Conservation (phyloP, 345 rosid genomes). For the Citrus sp. region DNA sequence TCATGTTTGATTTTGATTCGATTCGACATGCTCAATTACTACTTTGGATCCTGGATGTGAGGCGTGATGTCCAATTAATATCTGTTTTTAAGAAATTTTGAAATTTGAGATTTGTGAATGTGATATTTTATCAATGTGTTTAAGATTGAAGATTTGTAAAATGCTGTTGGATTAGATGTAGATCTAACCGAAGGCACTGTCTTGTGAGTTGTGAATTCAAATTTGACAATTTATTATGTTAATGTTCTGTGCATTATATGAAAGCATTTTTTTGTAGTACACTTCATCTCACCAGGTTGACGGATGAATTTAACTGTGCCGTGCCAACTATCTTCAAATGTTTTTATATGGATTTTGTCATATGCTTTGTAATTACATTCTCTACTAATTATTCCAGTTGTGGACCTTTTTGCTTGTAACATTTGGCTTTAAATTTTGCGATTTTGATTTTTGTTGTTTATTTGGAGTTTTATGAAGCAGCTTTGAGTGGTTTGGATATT, state of each 20-base stretch:
- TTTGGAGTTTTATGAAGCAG: background rate
- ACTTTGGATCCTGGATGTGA: conserved; percentile 1
- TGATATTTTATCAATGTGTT: background rate
- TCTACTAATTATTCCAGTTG: background rate
- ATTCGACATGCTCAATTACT: background rate
- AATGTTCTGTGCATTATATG: background rate
- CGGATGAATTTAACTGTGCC: background rate
- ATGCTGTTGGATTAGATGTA: background rate
- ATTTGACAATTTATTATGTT: background rate
- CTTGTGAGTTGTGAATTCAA: background rate
- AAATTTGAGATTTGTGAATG: background rate
- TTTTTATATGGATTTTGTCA: background rate
- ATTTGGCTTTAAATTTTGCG: background rate
- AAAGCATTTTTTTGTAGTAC: background rate
- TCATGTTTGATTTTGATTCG: background rate
- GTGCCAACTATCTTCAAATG: background rate
- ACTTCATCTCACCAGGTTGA: background rate
- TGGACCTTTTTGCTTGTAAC: background rate
- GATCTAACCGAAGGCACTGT: background rate
- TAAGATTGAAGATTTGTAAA: background rate
- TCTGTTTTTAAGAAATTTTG: background rate
- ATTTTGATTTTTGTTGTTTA: background rate
- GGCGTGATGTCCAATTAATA: background rate
- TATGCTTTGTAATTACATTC: background rate
- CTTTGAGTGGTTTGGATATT: background rate